These are phyloP conservation scores for Bacterosira constricta DNA, from an alignment of 108 stramenopile species.

Conservation along the genomic window DNA sequence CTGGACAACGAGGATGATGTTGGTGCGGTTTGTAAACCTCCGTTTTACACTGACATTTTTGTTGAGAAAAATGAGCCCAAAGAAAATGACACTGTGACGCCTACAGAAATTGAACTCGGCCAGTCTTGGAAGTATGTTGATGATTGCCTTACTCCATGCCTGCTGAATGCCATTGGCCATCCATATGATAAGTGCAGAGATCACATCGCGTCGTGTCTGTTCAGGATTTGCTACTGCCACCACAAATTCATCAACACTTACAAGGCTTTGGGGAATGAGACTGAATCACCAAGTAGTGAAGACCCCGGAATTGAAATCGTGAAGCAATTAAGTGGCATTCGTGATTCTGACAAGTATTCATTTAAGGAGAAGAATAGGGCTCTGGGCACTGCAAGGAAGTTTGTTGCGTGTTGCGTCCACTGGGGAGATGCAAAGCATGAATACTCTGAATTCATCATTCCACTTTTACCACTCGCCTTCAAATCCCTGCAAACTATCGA, in stretches of 20 bases:
- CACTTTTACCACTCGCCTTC: slow-evolving; percentile 80
- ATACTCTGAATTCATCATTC: slow-evolving; percentile 75
- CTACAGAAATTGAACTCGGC: slow-evolving; percentile 31
- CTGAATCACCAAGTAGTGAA: slow-evolving; percentile 6
- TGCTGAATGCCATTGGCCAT: slow-evolving; percentile 81
- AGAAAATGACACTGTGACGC: slow-evolving; percentile 1
- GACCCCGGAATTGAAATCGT: slow-evolving; percentile 73
- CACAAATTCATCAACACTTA: slow-evolving; percentile 51
- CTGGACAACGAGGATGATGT: slow-evolving; percentile 60
- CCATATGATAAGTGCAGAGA: slow-evolving; percentile 90
- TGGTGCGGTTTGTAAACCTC: slow-evolving; percentile 23
- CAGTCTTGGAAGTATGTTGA: slow-evolving; percentile 72
- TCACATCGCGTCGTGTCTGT: slow-evolving; percentile 80
- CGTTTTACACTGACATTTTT: slow-evolving; percentile 41
- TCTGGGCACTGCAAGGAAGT: slow-evolving; percentile 81
- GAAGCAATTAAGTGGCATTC: slow-evolving; percentile 51
- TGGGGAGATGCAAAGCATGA: slow-evolving; percentile 85
- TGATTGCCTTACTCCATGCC: slow-evolving; percentile 57
- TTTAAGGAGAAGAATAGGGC: slow-evolving; percentile 72
- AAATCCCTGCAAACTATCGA: slow-evolving; percentile 66
- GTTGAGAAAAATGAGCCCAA: slow-evolving; percentile 6
- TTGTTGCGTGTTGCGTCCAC: slow-evolving; percentile 82
- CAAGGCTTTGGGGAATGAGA: slow-evolving; percentile 21
- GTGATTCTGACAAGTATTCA: slow-evolving; percentile 33
- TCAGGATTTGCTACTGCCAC: slow-evolving; percentile 82